Percentiles rank a stretch among this genome's conserved stretches.
phyloP scores from a whole-genome alignment of 148 eudicot genomes.

The Vaccinium vitisidaea region DNA sequence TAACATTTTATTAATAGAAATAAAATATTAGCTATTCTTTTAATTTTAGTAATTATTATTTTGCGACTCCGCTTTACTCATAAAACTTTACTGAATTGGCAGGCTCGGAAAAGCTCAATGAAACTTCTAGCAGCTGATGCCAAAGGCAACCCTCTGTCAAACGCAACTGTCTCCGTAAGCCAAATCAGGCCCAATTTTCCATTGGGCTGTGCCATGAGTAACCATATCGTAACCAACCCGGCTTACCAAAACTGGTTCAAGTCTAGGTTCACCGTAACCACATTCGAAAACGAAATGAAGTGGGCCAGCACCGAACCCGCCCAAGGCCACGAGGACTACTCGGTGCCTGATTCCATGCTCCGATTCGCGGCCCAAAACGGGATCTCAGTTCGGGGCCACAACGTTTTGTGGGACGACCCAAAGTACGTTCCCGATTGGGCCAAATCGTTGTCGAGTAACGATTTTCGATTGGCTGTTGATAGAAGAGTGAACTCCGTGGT shows the following conservation, averaged over 20 bases:
- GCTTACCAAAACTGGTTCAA: constrained; percentile 57
- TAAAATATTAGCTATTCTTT: too few relatives aligned
- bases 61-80: too few relatives aligned
- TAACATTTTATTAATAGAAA: too few relatives aligned
- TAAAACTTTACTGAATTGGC: neutral
- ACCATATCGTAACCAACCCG: constrained; percentile 36
- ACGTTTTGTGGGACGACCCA: constrained; percentile 55
- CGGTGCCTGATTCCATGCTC: constrained; percentile 43
- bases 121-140: constrained; percentile 35
- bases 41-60: too few relatives aligned
- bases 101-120: constrained; percentile 46
- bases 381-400: constrained; percentile 56
- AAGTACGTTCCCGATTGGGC: constrained; percentile 37
- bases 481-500: constrained; percentile 35
- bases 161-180: constrained; percentile 31
- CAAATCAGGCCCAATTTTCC: constrained; percentile 41
- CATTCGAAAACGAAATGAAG: constrained; percentile 63
- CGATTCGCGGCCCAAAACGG: constrained; percentile 19
- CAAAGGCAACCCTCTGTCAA: constrained; percentile 33
- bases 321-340: constrained; percentile 42
- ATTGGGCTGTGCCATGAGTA: constrained; percentile 48
- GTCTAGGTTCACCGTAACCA: constrained; percentile 31
- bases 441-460: constrained; percentile 14
- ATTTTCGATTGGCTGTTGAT: constrained; percentile 26
- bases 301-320: constrained; percentile 42